Evolutionary conservation across 441 rosid genomes (phyloP).

Genomic region (Populus hybrid): DNA sequence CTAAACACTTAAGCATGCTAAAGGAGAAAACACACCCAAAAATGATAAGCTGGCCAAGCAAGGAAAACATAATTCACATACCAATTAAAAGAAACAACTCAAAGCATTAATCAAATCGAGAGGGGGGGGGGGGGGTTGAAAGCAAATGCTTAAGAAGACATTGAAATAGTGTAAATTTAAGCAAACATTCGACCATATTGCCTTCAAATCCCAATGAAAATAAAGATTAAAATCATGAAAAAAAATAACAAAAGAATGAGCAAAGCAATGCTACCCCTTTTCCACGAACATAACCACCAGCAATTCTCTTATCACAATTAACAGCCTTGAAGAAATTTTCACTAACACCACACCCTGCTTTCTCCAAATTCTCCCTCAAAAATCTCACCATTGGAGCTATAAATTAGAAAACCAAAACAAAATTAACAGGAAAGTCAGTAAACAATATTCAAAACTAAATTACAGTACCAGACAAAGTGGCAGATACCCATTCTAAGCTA

Average conservation of each 20-base stretch:
- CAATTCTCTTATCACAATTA: constrained; percentile 41
- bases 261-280: constrained; percentile 47
- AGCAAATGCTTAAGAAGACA: too few species aligned
- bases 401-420: background rate
- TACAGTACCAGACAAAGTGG: background rate
- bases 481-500: background rate
- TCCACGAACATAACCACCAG: constrained; percentile 67
- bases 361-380: constrained; percentile 78
- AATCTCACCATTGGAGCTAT: constrained; percentile 82
- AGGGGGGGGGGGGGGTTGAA: too few species aligned
- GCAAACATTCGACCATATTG: too few species aligned
- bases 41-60: background rate
- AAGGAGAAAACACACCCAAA: background rate
- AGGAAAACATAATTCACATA: background rate
- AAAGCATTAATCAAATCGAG: background rate
- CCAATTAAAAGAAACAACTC: background rate
- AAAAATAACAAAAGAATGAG: background rate
- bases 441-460: background rate
- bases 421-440: background rate
- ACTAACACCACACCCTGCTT: constrained; percentile 70
- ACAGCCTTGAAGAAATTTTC: constrained; percentile 74
- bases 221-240: background rate
- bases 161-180: too few species aligned
- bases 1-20: background rate
- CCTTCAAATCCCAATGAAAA: background rate